These are phyloP conservation scores for Eucalyptus erythrocorys DNA, from an alignment of 345 rosid genomes.

Conservation along the genomic window DNA sequence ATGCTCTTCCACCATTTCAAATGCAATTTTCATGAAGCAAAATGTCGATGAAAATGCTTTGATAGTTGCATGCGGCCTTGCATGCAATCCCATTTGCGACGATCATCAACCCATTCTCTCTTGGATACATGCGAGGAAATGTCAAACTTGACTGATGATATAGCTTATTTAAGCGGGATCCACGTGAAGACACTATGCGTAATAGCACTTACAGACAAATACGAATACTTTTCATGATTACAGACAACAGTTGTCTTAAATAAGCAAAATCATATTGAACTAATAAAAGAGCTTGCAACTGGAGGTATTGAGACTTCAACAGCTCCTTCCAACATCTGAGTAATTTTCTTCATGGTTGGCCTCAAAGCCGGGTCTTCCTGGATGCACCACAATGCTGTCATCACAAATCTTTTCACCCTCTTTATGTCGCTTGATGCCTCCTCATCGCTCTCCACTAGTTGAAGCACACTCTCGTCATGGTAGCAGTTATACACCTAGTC, in stretches of 20 bases:
- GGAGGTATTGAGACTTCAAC: background rate
- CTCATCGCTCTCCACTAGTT: background rate
- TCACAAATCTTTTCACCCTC: background rate
- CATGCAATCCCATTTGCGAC: no score
- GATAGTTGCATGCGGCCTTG: no score
- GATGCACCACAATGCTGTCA: background rate
- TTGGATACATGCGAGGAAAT: no score
- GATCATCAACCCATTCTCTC: no score
- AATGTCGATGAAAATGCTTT: no score
- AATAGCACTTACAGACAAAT: no score
- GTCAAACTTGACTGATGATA: background rate
- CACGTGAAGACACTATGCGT: background rate
- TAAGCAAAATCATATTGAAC: background rate
- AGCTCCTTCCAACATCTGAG: background rate
- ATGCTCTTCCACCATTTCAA: no score
- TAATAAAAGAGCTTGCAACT: background rate
- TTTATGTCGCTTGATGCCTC: background rate
- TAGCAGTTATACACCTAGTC: background rate
- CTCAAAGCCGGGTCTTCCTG: background rate
- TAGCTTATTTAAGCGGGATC: constrained; percentile 7
- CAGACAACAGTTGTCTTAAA: no score
- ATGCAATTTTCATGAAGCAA: no score
- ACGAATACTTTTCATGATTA: no score
- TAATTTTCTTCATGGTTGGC: background rate
- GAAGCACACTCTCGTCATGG: accelerated